A percentile compares a stretch with the other conserved stretches of the same genome.
Conservation (phyloP, 352 stramenopile genomes). For the Elongisporangium anandrum region DNA sequence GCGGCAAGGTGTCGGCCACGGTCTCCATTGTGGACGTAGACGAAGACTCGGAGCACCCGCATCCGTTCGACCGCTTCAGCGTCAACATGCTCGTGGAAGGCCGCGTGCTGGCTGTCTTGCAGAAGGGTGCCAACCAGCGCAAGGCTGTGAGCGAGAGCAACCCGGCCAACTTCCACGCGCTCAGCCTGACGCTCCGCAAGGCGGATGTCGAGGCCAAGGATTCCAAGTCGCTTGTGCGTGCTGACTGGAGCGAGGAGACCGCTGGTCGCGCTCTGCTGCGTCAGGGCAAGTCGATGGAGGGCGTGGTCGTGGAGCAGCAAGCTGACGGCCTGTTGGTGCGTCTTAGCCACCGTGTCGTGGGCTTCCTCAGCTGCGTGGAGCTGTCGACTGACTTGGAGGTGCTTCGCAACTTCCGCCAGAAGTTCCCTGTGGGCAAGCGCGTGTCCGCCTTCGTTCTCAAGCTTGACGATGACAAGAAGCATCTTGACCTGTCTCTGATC, state of each 20-base stretch:
- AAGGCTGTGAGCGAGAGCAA: conserved; percentile 80
- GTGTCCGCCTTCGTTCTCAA: conserved; percentile 60
- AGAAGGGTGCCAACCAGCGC: conserved; percentile 83
- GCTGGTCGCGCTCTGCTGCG: conserved; percentile 62
- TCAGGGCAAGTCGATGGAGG: conserved; percentile 47
- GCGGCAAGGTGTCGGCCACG: conserved; percentile 66
- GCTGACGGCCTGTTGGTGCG: conserved; percentile 50
- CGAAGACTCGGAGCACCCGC: conserved; percentile 31
- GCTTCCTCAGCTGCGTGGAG: conserved; percentile 57
- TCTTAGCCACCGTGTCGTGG: conserved; percentile 71
- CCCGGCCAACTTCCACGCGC: conserved; percentile 59
- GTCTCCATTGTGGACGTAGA: conserved; percentile 87
- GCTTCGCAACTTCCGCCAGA: conserved; percentile 52
- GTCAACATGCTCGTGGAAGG: conserved; percentile 68
- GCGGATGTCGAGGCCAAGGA: conserved; percentile 36
- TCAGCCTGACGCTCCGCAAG: conserved; percentile 68
- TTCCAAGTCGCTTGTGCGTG: conserved; percentile 45
- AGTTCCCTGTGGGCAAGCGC: conserved; percentile 77
- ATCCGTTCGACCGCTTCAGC: conserved; percentile 81
- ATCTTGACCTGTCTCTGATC: conserved; percentile 68
- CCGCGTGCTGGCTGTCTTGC: conserved; percentile 56
- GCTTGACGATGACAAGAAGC: conserved; percentile 70
- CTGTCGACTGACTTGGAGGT: conserved; percentile 56
- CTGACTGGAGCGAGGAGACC: conserved; percentile 75
- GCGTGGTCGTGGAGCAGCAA: conserved; percentile 69